Evolutionary conservation across 2,329 filamentous ascomycete species (phyloP).

Genomic region (Diaporthe vexans): DNA sequence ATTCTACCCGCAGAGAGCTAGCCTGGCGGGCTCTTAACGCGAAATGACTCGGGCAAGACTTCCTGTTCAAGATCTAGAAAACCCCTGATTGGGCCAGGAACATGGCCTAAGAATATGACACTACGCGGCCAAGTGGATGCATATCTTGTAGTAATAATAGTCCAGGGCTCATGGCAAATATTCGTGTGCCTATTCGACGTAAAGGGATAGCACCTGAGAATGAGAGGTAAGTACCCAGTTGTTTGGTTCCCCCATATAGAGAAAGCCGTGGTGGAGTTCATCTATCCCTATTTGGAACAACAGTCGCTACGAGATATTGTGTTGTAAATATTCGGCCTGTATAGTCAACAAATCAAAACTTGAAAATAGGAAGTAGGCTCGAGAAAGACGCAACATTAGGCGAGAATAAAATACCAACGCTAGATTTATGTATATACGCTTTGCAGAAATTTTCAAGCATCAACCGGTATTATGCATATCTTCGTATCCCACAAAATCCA

Average conservation of each 20-base stretch:
- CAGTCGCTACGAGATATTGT: background rate
- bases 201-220: too few species aligned
- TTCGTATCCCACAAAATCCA: conserved; percentile 2
- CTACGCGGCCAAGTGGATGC: fast-evolving
- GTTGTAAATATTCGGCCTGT: background rate
- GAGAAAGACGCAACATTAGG: background rate
- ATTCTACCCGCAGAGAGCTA: background rate
- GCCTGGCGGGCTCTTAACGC: background rate
- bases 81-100: background rate
- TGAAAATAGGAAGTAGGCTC: background rate
- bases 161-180: too few species aligned
- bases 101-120: background rate
- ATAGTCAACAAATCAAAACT: background rate
- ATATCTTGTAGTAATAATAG: too few species aligned
- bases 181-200: too few species aligned
- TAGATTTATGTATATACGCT: background rate
- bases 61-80: background rate
- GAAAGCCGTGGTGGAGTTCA: background rate
- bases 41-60: background rate
- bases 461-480: conserved; percentile 7
- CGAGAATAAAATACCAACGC: background rate
- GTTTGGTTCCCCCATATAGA: background rate
- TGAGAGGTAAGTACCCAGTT: background rate
- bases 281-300: background rate
- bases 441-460: background rate